Evolutionary conservation across 106 monocot genomes (phyloP).

Genomic region (Apostasia ramifera): DNA sequence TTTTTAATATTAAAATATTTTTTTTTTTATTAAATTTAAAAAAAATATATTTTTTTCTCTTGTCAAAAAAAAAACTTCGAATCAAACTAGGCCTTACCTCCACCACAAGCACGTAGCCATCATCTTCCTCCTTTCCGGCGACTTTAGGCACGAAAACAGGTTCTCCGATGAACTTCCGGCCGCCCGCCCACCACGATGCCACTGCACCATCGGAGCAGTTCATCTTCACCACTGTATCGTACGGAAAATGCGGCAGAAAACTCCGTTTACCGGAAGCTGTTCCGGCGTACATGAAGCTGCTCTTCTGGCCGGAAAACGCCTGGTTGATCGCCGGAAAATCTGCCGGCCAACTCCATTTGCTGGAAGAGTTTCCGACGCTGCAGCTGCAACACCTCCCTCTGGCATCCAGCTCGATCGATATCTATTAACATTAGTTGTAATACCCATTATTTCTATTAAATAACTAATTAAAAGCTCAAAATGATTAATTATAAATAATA

Average conservation of each 20-base stretch:
- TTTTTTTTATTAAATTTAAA: no score
- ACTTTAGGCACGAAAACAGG: slow-evolving; percentile 58
- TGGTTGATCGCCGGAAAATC: slow-evolving; percentile 82
- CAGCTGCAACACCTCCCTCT: slow-evolving; percentile 19
- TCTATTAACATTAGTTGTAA: slow-evolving; percentile 10
- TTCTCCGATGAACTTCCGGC: slow-evolving; percentile 67
- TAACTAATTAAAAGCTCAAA: background rate
- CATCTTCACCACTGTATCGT: slow-evolving; percentile 65
- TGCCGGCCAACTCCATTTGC: slow-evolving; percentile 40
- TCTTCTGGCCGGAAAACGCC: slow-evolving; percentile 35
- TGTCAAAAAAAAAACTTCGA: no score
- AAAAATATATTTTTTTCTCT: no score
- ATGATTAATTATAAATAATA: background rate
- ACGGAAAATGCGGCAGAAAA: slow-evolving; percentile 72
- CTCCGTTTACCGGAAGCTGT: slow-evolving; percentile 39
- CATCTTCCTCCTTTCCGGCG: slow-evolving; percentile 51
- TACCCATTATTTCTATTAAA: background rate
- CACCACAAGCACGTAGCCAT: slow-evolving; percentile 65
- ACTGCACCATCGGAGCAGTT: slow-evolving; percentile 27
- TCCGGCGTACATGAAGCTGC: slow-evolving; percentile 43
- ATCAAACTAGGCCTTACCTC: slow-evolving; percentile 41
- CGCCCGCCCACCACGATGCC: slow-evolving; percentile 47
- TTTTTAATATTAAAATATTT: no score
- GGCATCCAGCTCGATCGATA: slow-evolving; percentile 46
- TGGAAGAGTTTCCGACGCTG: slow-evolving; percentile 18